Conservation (phyloP, 495 filamentous ascomycete species). For the Polyplosphaeria fusca region DNA sequence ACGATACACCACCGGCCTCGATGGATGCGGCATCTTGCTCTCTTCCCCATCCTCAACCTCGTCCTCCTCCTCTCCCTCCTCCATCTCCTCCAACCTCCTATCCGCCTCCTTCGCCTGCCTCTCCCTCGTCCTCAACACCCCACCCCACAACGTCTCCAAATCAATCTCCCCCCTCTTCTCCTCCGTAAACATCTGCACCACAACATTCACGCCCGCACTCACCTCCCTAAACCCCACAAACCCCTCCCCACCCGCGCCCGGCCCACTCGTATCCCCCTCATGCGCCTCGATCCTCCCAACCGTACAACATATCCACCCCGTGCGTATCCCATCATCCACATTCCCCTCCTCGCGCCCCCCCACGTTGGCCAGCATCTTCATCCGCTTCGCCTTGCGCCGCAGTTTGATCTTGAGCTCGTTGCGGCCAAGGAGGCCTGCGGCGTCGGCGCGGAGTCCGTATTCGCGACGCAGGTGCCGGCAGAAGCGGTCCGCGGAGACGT, state of each 20-base stretch:
- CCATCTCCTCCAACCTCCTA: slow-evolving; percentile 3
- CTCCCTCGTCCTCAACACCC: slow-evolving; percentile 41
- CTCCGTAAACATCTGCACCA: slow-evolving; percentile 89
- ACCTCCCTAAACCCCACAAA: slow-evolving; percentile 74
- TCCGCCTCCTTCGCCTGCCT: slow-evolving; percentile 27
- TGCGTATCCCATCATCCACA: slow-evolving; percentile 74
- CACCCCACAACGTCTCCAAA: slow-evolving; percentile 76
- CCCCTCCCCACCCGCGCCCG: slow-evolving; percentile 39
- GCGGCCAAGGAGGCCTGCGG: slow-evolving; percentile 84
- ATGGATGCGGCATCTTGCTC: neutral
- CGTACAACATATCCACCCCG: slow-evolving; percentile 95
- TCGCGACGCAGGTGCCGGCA: slow-evolving; percentile 78
- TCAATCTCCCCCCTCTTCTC: slow-evolving; percentile 78
- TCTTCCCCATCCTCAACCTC: neutral
- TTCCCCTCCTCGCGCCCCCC: slow-evolving; percentile 51
- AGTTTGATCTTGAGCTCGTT: slow-evolving; percentile 89
- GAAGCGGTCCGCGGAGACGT: slow-evolving; percentile 84
- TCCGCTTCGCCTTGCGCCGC: slow-evolving; percentile 71
- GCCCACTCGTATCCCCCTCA: slow-evolving; percentile 16
- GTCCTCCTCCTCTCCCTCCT: neutral
- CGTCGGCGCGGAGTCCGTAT: slow-evolving; percentile 67
- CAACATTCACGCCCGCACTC: slow-evolving; percentile 58
- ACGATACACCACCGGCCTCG: neutral
- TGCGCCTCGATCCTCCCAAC: slow-evolving; percentile 63
- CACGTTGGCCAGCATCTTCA: slow-evolving; percentile 65